Percentiles rank a stretch among this genome's conserved stretches.
phyloP scores from a whole-genome alignment of 2,329 filamentous ascomycete genomes.

The Aspergillus flavus region DNA sequence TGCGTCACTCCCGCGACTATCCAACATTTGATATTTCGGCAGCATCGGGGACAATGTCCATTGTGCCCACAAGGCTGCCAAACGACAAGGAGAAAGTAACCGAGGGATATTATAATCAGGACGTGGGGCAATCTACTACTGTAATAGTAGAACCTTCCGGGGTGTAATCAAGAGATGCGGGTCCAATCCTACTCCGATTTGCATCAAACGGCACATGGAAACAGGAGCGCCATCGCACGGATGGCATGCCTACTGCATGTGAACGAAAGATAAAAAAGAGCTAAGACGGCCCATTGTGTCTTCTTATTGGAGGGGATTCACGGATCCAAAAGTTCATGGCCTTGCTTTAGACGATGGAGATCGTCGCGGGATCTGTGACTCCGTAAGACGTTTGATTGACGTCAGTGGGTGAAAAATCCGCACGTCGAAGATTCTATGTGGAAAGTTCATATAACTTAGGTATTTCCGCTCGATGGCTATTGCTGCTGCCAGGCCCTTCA shows the following conservation, averaged over 20 bases:
- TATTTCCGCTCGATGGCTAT: background rate
- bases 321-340: background rate
- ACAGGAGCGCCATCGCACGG: background rate
- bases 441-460: background rate
- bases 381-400: conserved; percentile 15
- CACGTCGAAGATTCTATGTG: background rate
- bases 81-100: background rate
- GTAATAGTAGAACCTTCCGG: too few relatives aligned
- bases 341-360: conserved; percentile 4
- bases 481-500: background rate
- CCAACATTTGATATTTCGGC: background rate
- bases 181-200: background rate
- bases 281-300: background rate
- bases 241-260: background rate
- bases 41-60: background rate
- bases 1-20: background rate
- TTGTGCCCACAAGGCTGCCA: background rate
- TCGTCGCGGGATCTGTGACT: conserved; percentile 2
- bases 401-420: conserved; percentile 13
- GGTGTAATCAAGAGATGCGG: background rate
- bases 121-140: background rate
- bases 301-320: background rate
- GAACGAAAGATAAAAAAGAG: background rate
- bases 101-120: background rate
- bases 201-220: background rate